Evolutionary conservation across 1,284 basidiomycete species (phyloP), one percentile per base, ranked within the genome.

Genomic region (Pholiota adiposa): DNA sequence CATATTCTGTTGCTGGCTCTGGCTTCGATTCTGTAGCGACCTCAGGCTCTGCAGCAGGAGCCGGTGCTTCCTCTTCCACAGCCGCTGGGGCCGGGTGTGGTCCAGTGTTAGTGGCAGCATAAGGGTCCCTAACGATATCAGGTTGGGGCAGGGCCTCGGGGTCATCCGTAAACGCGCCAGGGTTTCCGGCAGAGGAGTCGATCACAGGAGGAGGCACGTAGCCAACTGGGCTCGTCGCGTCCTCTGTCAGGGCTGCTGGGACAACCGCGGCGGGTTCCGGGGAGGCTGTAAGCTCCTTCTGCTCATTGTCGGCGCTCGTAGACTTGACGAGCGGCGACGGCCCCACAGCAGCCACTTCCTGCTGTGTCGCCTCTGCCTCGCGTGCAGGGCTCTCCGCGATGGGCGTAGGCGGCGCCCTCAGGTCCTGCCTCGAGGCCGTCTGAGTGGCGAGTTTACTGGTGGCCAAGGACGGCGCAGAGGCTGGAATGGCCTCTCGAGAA

Each of bases 381-480:
- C 81, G 76, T 9, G 74, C 76, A 27, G 85, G 85, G 0, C 83
- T 85, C 65, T 86, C 84, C 1, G 79, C 75, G 58, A 86, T 85
- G 6, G 85, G 84, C 57, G 80, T 84, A 16, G 73, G 73, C 2
- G 60, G 46, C 3, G 57, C 51, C 7, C 63, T n/a, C n/a, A n/a
- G n/a, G n/a, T 63, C 50, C 11, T 70, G 70, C 58, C 63, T 58
- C 31, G 46, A 25, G 29, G 55, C 18, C n/a, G 38, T 23, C n/a
- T 21, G 31, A 11, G 23, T 4, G 9, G 56, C 29, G 11, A 40
- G 53, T 16, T 34, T 31, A 25, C 19, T 51, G 8, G 36, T 25
- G 0, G 41, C 29, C 65, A 62, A 63, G 68, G 64, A 19, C 58
- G 56, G 36, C 46, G 72, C 72, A 53, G 61, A 44, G 11, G 63